Evolutionary conservation across 345 rosid genomes (phyloP), one percentile per base, ranked within the genome.

Genomic region (Dipteronia dyeriana): DNA sequence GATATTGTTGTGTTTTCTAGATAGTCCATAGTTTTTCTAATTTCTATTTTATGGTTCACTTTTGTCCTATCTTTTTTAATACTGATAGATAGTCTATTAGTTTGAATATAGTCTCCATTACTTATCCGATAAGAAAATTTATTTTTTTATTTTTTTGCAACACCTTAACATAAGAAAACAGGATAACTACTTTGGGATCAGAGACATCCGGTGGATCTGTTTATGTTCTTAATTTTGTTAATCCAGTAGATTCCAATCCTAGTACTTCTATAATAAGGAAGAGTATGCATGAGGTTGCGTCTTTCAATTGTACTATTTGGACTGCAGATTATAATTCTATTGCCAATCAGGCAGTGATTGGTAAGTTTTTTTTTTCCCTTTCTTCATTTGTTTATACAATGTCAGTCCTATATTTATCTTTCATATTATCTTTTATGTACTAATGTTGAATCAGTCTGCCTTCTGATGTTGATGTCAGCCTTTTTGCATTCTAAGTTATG

Each of bases 181-280:
- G 98, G 86, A 82, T 96, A 79, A 90, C 95, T 74, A 92, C 94
- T 38, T 83, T 92, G 57, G 98, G 98, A 61, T 88, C 97, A 34
- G 87, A 81, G 81, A 79, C 84, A 75, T 71, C 77, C 8, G 84
- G 87, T 75, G 95, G 95, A 80, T 83, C 86, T 61, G 76, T 91
- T 78, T 85, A 75, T 64, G 43, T 85, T 71, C 82, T 96, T 25
- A 83, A 86, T 71, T 89, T 89, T 62, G 79, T 31, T 16, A 84
- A 81, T 64, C 91, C 90, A 65, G 74, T 84, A 12, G 89, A 92
- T 79, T 74, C 84, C 22, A 38, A 63, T 77, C 68, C 65, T 39
- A 20, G 17, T 45, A 14, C 60, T 82, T 51, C 81, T 73, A 29
- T 56, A 51, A 10, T 82, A 62, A n/a, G 82, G 7, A 77, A 14